Percentiles rank a stretch among this genome's conserved stretches.
Evolutionary conservation across 805 yeast genomes (phyloP).

Genomic region (Ogataea henricii): DNA sequence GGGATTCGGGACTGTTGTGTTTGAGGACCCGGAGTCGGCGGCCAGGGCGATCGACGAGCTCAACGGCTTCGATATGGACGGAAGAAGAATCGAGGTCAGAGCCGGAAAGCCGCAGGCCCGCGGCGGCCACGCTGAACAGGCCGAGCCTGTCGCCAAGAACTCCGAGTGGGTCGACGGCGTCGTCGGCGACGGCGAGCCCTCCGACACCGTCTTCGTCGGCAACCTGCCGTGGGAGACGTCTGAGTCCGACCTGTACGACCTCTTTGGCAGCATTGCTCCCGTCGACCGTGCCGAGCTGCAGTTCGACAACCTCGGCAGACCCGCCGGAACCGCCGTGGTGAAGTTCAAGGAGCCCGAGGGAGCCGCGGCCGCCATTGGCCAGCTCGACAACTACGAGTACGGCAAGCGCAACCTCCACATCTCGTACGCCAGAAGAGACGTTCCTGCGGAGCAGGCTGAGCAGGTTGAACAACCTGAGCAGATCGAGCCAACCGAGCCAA

Average conservation of each 20-base stretch:
- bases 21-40: slow-evolving; percentile 67
- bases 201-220: slow-evolving; percentile 62
- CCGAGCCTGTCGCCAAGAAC: slow-evolving; percentile 35
- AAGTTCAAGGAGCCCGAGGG: slow-evolving; percentile 64
- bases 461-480: not conserved
- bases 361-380: slow-evolving; percentile 74
- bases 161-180: slow-evolving; percentile 69
- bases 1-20: slow-evolving; percentile 85
- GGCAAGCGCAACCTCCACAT: slow-evolving; percentile 77
- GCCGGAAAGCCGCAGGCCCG: slow-evolving; percentile 50
- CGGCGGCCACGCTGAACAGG: slow-evolving; percentile 1
- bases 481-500: not conserved
- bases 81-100: slow-evolving; percentile 78
- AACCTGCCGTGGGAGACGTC: slow-evolving; percentile 92
- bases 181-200: slow-evolving; percentile 59
- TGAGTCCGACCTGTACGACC: slow-evolving; percentile 77
- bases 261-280: slow-evolving; percentile 81
- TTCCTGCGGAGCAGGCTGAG: slow-evolving; percentile 2
- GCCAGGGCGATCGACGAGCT: slow-evolving; percentile 66
- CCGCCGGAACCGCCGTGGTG: slow-evolving; percentile 86
- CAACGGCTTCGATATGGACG: slow-evolving; percentile 71
- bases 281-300: slow-evolving; percentile 78
- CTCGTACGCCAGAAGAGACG: slow-evolving; percentile 56
- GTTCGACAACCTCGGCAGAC: slow-evolving; percentile 58
- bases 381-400: slow-evolving; percentile 76